Conservation (phyloP, 176 grass and related monocot species). For the Oryza meyeriana region DNA sequence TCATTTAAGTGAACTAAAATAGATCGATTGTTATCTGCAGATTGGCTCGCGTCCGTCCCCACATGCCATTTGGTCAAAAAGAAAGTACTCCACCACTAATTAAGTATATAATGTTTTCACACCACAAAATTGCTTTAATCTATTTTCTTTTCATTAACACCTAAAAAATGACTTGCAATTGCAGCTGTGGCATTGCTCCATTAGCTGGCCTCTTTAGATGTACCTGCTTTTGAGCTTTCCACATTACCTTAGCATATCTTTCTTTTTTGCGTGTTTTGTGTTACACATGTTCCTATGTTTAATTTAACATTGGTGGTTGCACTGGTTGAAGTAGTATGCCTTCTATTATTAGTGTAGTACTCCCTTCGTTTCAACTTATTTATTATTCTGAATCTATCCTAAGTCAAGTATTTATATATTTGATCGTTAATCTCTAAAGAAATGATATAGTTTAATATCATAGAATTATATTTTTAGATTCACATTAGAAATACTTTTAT, state of each 20-base stretch:
- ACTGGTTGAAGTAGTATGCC: too few relatives aligned
- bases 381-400: too few relatives aligned
- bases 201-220: not conserved
- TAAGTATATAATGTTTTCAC: not conserved
- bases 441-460: too few relatives aligned
- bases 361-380: too few relatives aligned
- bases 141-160: not conserved
- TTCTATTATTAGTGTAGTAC: too few relatives aligned
- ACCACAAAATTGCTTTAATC: not conserved
- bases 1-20: too few relatives aligned
- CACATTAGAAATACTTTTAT: too few relatives aligned
- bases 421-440: too few relatives aligned
- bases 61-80: not conserved
- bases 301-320: not conserved
- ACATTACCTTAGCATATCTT: not conserved
- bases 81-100: not conserved
- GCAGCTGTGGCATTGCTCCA: not conserved
- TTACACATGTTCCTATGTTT: not conserved
- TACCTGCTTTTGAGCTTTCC: not conserved
- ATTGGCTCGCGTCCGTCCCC: too few relatives aligned
- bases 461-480: too few relatives aligned
- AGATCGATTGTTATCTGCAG: too few relatives aligned
- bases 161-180: not conserved
- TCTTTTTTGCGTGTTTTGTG: not conserved
- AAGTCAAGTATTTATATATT: too few relatives aligned